A percentile compares a stretch with the other conserved stretches of the same genome.
phyloP scores from a whole-genome alignment of 202 grass and related monocot genomes.

The Zizania palustris region DNA sequence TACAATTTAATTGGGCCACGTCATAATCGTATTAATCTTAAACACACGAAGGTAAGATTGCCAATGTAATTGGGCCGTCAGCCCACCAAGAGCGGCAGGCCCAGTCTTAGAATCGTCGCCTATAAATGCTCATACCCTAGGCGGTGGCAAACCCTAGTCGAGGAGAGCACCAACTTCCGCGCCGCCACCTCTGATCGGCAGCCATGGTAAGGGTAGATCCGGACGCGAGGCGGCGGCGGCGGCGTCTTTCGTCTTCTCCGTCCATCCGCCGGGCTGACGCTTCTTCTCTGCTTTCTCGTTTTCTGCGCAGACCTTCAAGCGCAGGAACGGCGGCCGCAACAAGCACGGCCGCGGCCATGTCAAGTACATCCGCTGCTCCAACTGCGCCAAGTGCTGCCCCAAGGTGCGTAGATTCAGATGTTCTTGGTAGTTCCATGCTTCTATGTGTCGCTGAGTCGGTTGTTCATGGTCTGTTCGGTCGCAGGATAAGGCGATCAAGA shows the following conservation, averaged over 20 bases:
- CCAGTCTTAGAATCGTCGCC: not conserved
- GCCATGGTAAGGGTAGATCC: not conserved
- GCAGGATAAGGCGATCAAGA: slow-evolving; percentile 60
- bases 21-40: too few species aligned
- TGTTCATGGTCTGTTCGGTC: not conserved
- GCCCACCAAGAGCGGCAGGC: not conserved
- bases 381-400: slow-evolving; percentile 61
- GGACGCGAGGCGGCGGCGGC: not conserved
- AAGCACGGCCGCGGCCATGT: slow-evolving; percentile 57
- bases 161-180: not conserved
- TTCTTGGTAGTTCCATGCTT: not conserved
- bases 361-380: slow-evolving; percentile 41
- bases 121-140: not conserved
- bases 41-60: too few species aligned
- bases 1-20: too few species aligned
- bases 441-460: not conserved
- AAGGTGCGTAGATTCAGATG: slow-evolving; percentile 20
- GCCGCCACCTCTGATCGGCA: not conserved
- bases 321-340: slow-evolving; percentile 59
- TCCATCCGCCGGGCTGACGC: not conserved
- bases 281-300: not conserved
- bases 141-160: not conserved
- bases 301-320: slow-evolving; percentile 46
- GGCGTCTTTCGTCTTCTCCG: not conserved
- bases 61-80: not conserved